These are phyloP conservation scores for Solanum pimpinellifolium DNA, from an alignment of 257 asterid species.

Conservation along the genomic window DNA sequence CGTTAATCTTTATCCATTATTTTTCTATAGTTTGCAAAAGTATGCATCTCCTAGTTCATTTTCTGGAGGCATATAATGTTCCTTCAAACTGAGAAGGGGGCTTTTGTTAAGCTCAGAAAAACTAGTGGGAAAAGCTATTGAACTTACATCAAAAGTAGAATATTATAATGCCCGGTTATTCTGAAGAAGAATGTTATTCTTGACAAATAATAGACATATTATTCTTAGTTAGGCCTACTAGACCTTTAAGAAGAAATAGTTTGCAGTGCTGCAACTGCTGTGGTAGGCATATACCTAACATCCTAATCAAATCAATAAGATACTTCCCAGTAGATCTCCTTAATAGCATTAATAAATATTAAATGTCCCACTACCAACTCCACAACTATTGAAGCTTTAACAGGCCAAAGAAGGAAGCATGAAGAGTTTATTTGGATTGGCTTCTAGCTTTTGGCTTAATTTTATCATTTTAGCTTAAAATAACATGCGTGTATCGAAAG, in stretches of 20 bases:
- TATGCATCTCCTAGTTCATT: neutral
- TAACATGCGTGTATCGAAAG: neutral
- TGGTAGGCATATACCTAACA: neutral
- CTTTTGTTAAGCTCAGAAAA: neutral
- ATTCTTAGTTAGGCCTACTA: neutral
- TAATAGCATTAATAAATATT: neutral
- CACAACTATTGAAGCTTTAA: neutral
- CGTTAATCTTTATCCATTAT: neutral
- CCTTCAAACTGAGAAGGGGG: neutral
- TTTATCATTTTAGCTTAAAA: no score
- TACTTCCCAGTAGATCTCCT: neutral
- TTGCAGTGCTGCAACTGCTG: neutral
- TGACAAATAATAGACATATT: neutral
- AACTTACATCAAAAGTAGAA: neutral
- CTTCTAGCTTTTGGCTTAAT: neutral
- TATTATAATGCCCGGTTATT: neutral
- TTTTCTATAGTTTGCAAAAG: neutral
- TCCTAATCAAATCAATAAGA: neutral
- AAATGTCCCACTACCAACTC: neutral
- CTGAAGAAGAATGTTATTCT: neutral
- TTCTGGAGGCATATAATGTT: neutral
- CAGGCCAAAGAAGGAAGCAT: neutral
- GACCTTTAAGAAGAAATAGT: neutral
- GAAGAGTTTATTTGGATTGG: neutral
- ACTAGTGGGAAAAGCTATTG: neutral